phyloP scores from a whole-genome alignment of 306 rosid genomes.

The Cicer bijugum region DNA sequence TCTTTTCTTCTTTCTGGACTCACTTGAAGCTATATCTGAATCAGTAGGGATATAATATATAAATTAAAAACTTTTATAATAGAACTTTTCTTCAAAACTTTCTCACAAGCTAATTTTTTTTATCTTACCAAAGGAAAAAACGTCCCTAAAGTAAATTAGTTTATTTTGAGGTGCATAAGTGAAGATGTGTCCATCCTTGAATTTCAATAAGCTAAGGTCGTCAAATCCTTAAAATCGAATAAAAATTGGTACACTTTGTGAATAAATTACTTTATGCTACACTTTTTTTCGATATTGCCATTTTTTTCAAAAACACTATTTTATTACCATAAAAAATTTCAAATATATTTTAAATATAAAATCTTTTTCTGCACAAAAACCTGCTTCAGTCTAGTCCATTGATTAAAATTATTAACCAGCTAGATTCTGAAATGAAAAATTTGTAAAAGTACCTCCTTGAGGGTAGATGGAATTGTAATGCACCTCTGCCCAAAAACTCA shows the following conservation, averaged over 20 bases:
- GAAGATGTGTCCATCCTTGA: no score
- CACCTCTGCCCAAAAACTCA: slow-evolving; percentile 98
- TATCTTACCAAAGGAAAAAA: no score
- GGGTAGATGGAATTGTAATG: slow-evolving; percentile 92
- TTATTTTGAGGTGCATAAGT: no score
- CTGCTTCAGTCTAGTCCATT: background rate
- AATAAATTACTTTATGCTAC: background rate
- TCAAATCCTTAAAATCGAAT: background rate
- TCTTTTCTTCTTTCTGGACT: slow-evolving; percentile 69
- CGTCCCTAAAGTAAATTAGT: no score
- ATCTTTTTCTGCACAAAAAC: background rate
- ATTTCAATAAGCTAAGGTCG: background rate
- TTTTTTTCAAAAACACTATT: no score
- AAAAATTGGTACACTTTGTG: background rate
- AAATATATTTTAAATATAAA: no score
- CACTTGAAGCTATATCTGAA: slow-evolving; percentile 62
- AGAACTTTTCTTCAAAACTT: no score
- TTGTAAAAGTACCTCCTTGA: slow-evolving; percentile 69
- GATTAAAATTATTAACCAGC: background rate
- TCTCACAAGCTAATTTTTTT: no score
- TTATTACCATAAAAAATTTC: background rate
- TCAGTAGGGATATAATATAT: slow-evolving; percentile 25
- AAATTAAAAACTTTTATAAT: no score
- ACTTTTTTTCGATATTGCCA: background rate
- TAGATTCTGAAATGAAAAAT: slow-evolving; percentile 22